Conservation (phyloP, 2,329 filamentous ascomycete species). For the Balansia obtecta region DNA sequence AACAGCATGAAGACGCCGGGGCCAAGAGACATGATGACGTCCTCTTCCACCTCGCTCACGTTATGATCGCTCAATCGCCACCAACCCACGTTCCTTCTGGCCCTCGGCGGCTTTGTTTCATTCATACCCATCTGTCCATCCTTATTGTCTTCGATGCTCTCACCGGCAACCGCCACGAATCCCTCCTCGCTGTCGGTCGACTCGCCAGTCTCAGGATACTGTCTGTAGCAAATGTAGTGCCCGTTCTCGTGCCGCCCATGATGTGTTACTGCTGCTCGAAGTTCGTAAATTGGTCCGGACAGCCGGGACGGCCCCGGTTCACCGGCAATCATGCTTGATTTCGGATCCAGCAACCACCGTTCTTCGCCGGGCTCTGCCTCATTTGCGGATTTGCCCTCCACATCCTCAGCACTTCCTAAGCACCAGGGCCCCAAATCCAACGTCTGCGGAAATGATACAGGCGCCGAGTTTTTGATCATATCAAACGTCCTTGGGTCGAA, state of each 20-base stretch:
- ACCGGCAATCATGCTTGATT: slow-evolving; percentile 59
- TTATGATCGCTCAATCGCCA: slow-evolving; percentile 87
- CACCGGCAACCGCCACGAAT: not conserved
- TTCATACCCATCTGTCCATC: slow-evolving; percentile 8
- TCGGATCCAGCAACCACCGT: slow-evolving; percentile 58
- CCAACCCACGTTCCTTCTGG: slow-evolving; percentile 46
- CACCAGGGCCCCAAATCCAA: slow-evolving; percentile 80
- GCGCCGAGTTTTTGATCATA: slow-evolving; percentile 72
- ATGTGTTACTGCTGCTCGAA: slow-evolving; percentile 79
- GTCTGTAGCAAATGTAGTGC: slow-evolving; percentile 86
- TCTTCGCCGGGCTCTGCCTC: slow-evolving; percentile 31
- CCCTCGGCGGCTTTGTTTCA: not conserved
- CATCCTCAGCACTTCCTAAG: slow-evolving; percentile 43
- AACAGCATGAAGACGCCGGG: slow-evolving; percentile 90
- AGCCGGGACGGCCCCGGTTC: slow-evolving; percentile 36
- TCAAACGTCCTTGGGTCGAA: slow-evolving; percentile 75
- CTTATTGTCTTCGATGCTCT: slow-evolving; percentile 2
- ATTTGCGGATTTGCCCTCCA: slow-evolving; percentile 7
- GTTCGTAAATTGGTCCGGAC: slow-evolving; percentile 53
- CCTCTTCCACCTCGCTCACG: slow-evolving; percentile 62
- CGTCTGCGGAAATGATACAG: slow-evolving; percentile 60
- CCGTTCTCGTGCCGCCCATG: slow-evolving; percentile 88
- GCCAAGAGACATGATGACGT: slow-evolving; percentile 59
- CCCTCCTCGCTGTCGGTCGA: not conserved
- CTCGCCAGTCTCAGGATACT: slow-evolving; percentile 35